Conservation (phyloP, 805 yeast species). For the Sporopachydermia lactativora region DNA sequence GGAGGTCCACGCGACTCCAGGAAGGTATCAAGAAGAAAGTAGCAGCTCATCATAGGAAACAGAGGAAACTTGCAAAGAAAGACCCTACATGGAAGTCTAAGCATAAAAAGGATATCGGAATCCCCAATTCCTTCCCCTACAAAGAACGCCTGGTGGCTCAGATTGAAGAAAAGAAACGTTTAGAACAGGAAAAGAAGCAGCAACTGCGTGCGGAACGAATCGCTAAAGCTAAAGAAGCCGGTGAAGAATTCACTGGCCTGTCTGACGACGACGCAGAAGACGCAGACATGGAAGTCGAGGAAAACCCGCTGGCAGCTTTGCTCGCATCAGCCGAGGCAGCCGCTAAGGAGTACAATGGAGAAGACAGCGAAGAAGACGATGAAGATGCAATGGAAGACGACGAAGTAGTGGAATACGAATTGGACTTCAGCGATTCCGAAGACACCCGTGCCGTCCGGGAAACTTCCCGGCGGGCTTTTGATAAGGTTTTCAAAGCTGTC, state of each 20-base stretch:
- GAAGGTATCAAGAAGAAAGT: conserved; percentile 96
- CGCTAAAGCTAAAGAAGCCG: conserved; percentile 20
- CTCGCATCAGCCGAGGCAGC: conserved; percentile 85
- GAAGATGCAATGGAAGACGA: conserved; percentile 21
- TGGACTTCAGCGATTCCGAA: conserved; percentile 26
- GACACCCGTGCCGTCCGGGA: conserved; percentile 25
- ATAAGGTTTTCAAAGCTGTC: conserved; percentile 84
- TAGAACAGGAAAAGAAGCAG: conserved; percentile 24
- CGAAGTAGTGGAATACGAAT: conserved; percentile 36
- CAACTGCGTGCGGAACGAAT: conserved; percentile 21
- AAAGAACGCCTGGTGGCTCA: conserved; percentile 68
- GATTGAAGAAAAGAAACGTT: conserved; percentile 37
- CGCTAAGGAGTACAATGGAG: conserved; percentile 62
- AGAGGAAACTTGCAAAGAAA: conserved; percentile 67
- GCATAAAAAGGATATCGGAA: conserved; percentile 79
- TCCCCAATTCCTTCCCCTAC: conserved; percentile 90
- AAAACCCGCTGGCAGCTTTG: conserved; percentile 63
- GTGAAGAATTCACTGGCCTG: conserved; percentile 19
- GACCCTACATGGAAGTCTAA: conserved; percentile 91
- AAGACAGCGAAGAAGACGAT: conserved; percentile 21
- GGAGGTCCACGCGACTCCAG: conserved; percentile 83
- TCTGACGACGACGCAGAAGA: conserved; percentile 26
- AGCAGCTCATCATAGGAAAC: conserved; percentile 80
- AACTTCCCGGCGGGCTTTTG: conserved; percentile 80
- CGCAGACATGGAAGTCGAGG: conserved; percentile 27